Conservation (phyloP, 768 basidiomycete genomes). For the Cystobasidiopsis lactophilus region DNA sequence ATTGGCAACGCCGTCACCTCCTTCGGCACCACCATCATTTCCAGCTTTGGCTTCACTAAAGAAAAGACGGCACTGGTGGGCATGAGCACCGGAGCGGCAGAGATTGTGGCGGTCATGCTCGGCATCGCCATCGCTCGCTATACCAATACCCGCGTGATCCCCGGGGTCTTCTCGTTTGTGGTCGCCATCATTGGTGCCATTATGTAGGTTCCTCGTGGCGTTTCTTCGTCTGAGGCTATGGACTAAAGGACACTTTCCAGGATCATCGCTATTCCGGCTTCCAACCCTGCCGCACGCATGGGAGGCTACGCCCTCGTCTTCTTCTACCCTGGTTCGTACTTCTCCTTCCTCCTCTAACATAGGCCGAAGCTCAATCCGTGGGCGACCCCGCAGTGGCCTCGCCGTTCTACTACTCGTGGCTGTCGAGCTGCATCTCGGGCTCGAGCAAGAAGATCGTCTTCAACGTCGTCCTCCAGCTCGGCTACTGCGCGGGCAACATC, state of each 20-base stretch:
- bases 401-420: not conserved
- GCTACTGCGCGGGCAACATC: not conserved
- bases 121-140: not conserved
- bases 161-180: too few species aligned
- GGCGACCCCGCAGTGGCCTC: not conserved
- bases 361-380: not conserved
- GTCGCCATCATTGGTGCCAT: too few species aligned
- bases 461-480: not conserved
- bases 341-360: not conserved
- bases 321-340: too few species aligned
- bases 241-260: too few species aligned
- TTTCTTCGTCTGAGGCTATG: too few species aligned
- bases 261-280: too few species aligned
- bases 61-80: not conserved
- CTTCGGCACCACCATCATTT: not conserved
- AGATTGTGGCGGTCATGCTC: not conserved
- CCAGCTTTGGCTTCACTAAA: not conserved
- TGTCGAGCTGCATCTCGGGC: not conserved
- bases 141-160: too few species aligned
- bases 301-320: too few species aligned
- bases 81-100: not conserved
- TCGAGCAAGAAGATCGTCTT: constrained; percentile 1
- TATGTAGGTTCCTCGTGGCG: too few species aligned
- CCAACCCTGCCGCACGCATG: too few species aligned
- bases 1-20: too few species aligned